A percentile compares a stretch with the other conserved stretches of the same genome.
Conservation (phyloP, 495 filamentous ascomycete species). For the Penicillium subrubescens region DNA sequence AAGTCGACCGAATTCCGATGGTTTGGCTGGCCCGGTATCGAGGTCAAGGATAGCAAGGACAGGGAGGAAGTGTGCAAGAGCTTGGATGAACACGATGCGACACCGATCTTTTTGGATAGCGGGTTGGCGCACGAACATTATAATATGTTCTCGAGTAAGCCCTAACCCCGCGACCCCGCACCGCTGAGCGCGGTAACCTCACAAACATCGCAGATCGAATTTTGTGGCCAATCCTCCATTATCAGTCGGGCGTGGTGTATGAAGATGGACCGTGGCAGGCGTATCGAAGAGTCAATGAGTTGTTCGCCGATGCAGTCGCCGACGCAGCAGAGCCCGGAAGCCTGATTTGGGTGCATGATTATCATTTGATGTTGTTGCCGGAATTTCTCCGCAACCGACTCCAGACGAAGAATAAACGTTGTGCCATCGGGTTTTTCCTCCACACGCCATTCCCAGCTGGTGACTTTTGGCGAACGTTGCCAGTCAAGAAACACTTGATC, state of each 20-base stretch:
- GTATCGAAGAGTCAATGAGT: slow-evolving; percentile 80
- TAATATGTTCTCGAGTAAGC: slow-evolving; percentile 60
- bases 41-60: slow-evolving; percentile 45
- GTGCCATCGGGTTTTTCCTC: slow-evolving; percentile 92
- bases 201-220: slow-evolving; percentile 68
- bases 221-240: slow-evolving; percentile 95
- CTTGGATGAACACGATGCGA: slow-evolving; percentile 52
- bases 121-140: slow-evolving; percentile 59
- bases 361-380: slow-evolving; percentile 91
- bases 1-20: slow-evolving; percentile 86
- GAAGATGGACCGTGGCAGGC: slow-evolving; percentile 85
- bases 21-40: slow-evolving; percentile 92
- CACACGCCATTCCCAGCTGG: slow-evolving; percentile 93
- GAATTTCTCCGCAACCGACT: slow-evolving; percentile 80
- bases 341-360: slow-evolving; percentile 95
- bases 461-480: slow-evolving; percentile 89
- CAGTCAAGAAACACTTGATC: slow-evolving; percentile 81
- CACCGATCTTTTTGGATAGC: slow-evolving; percentile 56
- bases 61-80: slow-evolving; percentile 47
- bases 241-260: slow-evolving; percentile 89
- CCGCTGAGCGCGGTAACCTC: background rate
- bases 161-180: background rate
- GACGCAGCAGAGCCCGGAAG: slow-evolving; percentile 75
- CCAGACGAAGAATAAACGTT: slow-evolving; percentile 64
- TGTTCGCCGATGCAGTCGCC: slow-evolving; percentile 80